Base-by-base conservation (phyloP, 768 basidiomycete genomes). In the Trametes meyenii region DNA sequence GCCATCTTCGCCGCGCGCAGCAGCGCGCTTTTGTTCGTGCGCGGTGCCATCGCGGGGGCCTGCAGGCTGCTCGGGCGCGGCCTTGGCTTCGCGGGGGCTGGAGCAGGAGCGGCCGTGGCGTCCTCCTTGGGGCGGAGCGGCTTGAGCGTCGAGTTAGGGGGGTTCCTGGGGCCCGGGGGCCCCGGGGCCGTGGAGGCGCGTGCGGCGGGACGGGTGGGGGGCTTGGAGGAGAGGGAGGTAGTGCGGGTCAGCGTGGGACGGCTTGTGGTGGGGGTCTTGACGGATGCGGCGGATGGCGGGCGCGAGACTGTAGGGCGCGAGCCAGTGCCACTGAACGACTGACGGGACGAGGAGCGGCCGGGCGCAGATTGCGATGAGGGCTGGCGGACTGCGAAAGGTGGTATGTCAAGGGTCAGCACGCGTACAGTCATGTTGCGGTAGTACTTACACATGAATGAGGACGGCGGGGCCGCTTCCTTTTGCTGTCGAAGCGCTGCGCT, bases 11-110 rank as follows among this genome's bases (percentile, higher is more conserved):
- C 87, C 12, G 79, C 83, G 23, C 91, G 80, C 55, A 94, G 71
- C 6, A 84, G 75, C 2, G 92, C 90, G 66, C 87, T 92, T 72
- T 81, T 85, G 73, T 94, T 94, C 62, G 78, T 83, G 55, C 89
- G 79, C 8, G 92, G 92, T 10, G 73, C 72, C 61, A 92, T 89
- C 4, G 80, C 77, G 1, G 92, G 90, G 1, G 80, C 78, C 52
- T 75, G 76, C 45, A 83, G 70, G 67, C 86, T 87, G 69, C 83
- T 84, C 3, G 81, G 84, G 19, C 87, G 85, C 4, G 83, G 81
- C 48, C 77, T 75, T 1, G 77, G 74, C 50, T 76, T 79, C 57
- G 63, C 58, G 10, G 67, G 54, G 0, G 54, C 11, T 8, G 62
- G 62, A 14, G 68, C 67, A 5, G 62, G 66, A 14, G 63, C 61